These are phyloP conservation scores for Westerdykella aurantiaca DNA, from an alignment of 2,329 filamentous ascomycete genomes.

Conservation along the genomic window DNA sequence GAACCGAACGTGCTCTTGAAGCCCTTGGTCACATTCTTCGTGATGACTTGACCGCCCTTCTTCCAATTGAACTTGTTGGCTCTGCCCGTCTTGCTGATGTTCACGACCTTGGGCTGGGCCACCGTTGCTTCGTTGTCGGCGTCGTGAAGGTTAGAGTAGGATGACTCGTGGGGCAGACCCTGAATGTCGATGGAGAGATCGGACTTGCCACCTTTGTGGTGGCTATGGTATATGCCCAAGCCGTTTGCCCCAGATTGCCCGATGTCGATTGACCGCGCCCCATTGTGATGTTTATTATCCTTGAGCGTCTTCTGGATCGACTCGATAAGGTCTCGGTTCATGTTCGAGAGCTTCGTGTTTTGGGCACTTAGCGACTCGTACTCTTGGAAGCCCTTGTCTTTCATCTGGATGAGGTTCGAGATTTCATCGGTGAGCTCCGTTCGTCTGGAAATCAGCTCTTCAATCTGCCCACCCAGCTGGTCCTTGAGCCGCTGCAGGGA, in stretches of 20 bases:
- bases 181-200: conserved; percentile 41
- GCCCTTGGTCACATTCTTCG: conserved; percentile 89
- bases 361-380: conserved; percentile 93
- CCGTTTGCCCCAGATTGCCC: conserved; percentile 48
- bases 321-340: conserved; percentile 93
- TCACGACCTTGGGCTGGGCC: conserved; percentile 83
- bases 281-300: conserved; percentile 53
- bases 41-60: conserved; percentile 88
- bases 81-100: conserved; percentile 81
- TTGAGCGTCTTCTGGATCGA: conserved; percentile 93
- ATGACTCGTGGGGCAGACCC: conserved; percentile 29
- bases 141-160: conserved; percentile 43
- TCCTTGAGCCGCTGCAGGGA: conserved; percentile 69
- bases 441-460: conserved; percentile 82
- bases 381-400: conserved; percentile 88
- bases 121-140: conserved; percentile 62
- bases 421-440: conserved; percentile 82
- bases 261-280: conserved; percentile 44
- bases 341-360: conserved; percentile 86
- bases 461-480: conserved; percentile 67
- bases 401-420: conserved; percentile 71
- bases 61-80: conserved; percentile 99
- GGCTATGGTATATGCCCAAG: conserved; percentile 54
- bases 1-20: conserved; percentile 84
- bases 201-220: conserved; percentile 35